phyloP scores from a whole-genome alignment of 1,284 basidiomycete species.

The Takashimella koratensis region DNA sequence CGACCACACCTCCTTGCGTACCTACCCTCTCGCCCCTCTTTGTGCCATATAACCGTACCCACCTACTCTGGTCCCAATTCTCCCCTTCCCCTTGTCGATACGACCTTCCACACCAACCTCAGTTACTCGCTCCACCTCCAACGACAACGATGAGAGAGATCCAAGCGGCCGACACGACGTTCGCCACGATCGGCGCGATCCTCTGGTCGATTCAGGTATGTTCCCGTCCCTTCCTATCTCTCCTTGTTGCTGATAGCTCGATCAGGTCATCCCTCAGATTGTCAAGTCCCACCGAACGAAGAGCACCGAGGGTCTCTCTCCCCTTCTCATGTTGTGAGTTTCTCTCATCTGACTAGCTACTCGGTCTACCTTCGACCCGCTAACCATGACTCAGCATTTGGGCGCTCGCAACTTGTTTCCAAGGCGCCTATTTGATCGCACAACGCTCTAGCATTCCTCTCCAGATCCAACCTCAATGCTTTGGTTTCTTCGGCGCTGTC shows the following conservation, averaged over 20 bases:
- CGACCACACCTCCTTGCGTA: no score
- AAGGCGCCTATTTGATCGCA: slow-evolving; percentile 67
- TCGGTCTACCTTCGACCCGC: not conserved
- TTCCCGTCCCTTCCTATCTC: not conserved
- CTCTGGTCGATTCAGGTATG: slow-evolving; percentile 42
- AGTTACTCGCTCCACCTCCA: no score
- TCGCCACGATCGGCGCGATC: slow-evolving; percentile 59
- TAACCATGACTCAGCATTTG: slow-evolving; percentile 52
- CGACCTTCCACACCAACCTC: no score
- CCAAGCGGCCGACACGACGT: slow-evolving; percentile 56
- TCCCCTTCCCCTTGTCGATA: no score
- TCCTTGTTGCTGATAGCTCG: not conserved
- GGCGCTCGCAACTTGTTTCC: slow-evolving; percentile 60
- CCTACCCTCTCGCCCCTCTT: no score
- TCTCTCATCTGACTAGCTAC: not conserved
- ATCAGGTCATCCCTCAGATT: slow-evolving; percentile 68
- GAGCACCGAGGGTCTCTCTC: slow-evolving; percentile 67
- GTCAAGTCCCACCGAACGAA: slow-evolving; percentile 67
- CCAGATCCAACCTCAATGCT: slow-evolving; percentile 67
- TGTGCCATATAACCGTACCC: no score
- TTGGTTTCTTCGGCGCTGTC: slow-evolving; percentile 59
- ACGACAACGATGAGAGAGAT: slow-evolving; percentile 20
- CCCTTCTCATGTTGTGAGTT: slow-evolving; percentile 60
- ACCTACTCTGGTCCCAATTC: no score
- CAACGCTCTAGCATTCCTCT: slow-evolving; percentile 68